Evolutionary conservation across 176 grass and related monocot genomes (phyloP).

Genomic region (Ensete glaucum): DNA sequence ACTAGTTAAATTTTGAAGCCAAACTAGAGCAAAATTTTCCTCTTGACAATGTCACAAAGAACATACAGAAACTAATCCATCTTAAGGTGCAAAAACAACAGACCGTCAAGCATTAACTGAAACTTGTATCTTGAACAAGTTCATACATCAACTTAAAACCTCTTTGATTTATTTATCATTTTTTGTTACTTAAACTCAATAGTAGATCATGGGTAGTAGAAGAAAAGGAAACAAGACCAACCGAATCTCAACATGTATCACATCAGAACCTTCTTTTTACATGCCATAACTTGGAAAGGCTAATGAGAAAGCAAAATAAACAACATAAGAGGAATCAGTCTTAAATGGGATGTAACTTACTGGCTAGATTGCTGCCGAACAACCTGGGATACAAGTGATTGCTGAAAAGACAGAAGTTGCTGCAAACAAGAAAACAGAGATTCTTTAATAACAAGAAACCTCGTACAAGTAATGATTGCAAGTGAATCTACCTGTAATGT

Average conservation of each 20-base stretch:
- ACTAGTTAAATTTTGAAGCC: background rate
- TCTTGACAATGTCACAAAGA: background rate
- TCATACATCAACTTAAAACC: too few species aligned
- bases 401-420: constrained; percentile 87
- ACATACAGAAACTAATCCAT: background rate
- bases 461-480: background rate
- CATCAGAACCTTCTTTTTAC: background rate
- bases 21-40: background rate
- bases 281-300: background rate
- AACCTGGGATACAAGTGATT: constrained; percentile 50
- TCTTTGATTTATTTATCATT: background rate
- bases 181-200: background rate
- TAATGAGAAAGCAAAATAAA: background rate
- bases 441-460: background rate
- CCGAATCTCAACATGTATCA: background rate
- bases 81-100: background rate
- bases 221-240: background rate
- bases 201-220: background rate
- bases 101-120: too few species aligned
- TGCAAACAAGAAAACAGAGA: constrained; percentile 20
- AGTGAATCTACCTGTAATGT: constrained; percentile 53
- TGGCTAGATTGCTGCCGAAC: constrained; percentile 47
- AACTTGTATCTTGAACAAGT: too few species aligned
- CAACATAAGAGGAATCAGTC: background rate
- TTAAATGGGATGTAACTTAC: constrained; percentile 41